Conservation (phyloP, 768 basidiomycete species). For the Boletus rubescentipes region DNA sequence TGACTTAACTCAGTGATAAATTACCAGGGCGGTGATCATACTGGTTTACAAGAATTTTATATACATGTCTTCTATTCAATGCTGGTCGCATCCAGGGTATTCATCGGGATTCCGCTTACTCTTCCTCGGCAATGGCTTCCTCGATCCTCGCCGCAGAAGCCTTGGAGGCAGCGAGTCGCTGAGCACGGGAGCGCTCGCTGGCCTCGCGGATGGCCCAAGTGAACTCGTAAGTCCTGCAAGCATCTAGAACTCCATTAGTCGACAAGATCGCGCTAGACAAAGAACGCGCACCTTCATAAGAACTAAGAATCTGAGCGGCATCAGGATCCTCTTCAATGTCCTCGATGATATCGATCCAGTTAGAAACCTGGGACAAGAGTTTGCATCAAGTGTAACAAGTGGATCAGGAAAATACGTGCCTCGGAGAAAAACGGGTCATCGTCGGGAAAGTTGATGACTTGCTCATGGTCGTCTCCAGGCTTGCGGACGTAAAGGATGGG, state of each 20-base stretch:
- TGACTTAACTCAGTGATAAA: background rate
- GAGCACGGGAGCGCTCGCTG: slow-evolving; percentile 61
- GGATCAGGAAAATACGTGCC: slow-evolving; percentile 29
- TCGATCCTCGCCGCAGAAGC: slow-evolving; percentile 27
- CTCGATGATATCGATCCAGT: slow-evolving; percentile 87
- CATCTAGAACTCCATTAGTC: slow-evolving; percentile 48
- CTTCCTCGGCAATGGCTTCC: slow-evolving; percentile 29
- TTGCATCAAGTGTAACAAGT: background rate
- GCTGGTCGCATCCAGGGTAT: background rate
- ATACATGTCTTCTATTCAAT: background rate
- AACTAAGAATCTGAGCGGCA: slow-evolving; percentile 73
- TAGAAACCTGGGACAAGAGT: slow-evolving; percentile 52
- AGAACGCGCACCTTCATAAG: slow-evolving; percentile 68
- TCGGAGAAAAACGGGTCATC: slow-evolving; percentile 97
- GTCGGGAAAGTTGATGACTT: slow-evolving; percentile 66
- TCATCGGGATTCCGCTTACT: slow-evolving; percentile 10
- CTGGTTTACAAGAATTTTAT: background rate
- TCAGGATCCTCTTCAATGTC: slow-evolving; percentile 87
- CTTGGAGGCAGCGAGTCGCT: slow-evolving; percentile 39
- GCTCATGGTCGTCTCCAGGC: slow-evolving; percentile 78
- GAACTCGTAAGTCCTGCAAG: slow-evolving; percentile 84
- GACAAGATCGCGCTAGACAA: background rate
- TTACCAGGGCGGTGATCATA: background rate
- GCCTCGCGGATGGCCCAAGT: slow-evolving; percentile 92
- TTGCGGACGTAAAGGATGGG: slow-evolving; percentile 85